Conservation (phyloP, 345 rosid genomes). For the Gossypium raimondii region DNA sequence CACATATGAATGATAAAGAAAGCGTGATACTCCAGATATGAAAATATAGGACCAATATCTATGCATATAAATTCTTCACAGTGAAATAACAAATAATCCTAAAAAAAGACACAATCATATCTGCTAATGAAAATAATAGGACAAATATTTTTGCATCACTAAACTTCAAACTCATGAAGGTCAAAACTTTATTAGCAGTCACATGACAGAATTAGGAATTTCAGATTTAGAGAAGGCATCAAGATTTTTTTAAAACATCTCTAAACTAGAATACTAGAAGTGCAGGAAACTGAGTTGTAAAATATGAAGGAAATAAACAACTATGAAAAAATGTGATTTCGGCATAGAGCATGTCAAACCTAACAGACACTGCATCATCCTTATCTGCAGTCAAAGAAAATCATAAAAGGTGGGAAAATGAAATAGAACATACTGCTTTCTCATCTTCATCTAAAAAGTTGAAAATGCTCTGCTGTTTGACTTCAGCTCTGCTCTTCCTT, state of each 20-base stretch:
- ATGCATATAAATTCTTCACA: neutral
- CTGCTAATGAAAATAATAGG: neutral
- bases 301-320: neutral
- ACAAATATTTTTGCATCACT: neutral
- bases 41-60: neutral
- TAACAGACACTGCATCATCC: neutral
- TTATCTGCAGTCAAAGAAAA: neutral
- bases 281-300: neutral
- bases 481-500: constrained; percentile 86
- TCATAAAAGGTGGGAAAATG: constrained; percentile 7
- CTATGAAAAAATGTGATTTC: neutral
- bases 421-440: constrained; percentile 53
- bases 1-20: neutral
- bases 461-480: constrained; percentile 73
- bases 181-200: neutral
- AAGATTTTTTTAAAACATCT: neutral
- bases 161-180: neutral
- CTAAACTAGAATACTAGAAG: neutral
- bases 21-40: neutral
- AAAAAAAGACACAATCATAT: neutral
- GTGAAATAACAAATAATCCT: neutral
- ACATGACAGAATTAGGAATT: neutral
- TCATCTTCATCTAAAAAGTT: constrained; percentile 92
- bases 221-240: neutral
- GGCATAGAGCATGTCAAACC: neutral